Evolutionary conservation across 257 asterid genomes (phyloP), one percentile per base, ranked within the genome.

Genomic region (Echites panduratus): DNA sequence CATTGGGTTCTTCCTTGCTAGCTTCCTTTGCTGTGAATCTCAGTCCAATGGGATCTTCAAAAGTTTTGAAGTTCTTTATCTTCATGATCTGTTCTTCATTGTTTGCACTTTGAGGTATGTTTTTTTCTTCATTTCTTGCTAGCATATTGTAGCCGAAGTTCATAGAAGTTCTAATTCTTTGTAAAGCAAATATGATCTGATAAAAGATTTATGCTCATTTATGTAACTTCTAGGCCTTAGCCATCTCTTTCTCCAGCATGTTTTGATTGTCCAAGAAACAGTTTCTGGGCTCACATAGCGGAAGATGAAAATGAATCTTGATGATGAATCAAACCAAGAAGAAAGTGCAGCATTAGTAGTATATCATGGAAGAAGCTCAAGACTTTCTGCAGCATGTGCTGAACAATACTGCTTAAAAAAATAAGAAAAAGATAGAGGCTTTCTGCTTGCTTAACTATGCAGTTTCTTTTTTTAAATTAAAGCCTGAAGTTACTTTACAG

Each of bases 21-120:
- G 86, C 79, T 13, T 84, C 96, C 52, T 76, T 83, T 20, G 87
- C 91, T 8, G 73, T 68, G 66, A 58, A 71, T 61, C 73, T 65
- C 71, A 72, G 54, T 13, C 72, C 49, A 4, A 63, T 22, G 63
- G 82, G 73, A 64, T 14, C 72, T 13, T 9, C 11, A 40, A 35
- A 41, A 32, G 72, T 76, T 79, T 75, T 50, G 63, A 72, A n/a
- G 63, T 66, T 78, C 65, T 10, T 56, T 32, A 20, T 74, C 47
- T 74, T 73, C 57, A 66, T 81, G 70, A 50, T 73, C 73, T 68
- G 67, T 77, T 78, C 52, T 50, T 62, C 72, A 16, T 44, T 81
- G 54, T 29, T 71, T 76, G 56, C 66, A 53, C 52, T 69, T 70
- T n/a, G n/a, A n/a, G n/a, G n/a, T n/a, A n/a, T n/a, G n/a, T n/a